phyloP scores from a whole-genome alignment of 2,329 filamentous ascomycete genomes.

The Seiridium unicorne region DNA sequence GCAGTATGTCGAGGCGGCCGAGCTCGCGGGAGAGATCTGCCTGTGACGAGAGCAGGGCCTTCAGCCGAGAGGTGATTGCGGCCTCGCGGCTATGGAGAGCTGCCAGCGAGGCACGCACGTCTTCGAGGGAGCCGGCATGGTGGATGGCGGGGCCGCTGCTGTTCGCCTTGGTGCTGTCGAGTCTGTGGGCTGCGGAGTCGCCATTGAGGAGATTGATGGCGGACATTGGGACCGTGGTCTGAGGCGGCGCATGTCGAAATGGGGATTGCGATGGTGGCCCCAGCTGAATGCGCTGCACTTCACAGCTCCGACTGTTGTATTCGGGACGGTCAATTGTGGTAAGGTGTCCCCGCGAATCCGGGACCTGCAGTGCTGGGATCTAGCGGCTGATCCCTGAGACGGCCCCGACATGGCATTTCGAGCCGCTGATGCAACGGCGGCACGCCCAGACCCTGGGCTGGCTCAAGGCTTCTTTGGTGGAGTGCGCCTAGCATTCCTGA shows the following conservation, averaged over 20 bases:
- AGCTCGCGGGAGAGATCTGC: conserved; percentile 85
- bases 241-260: conserved; percentile 27
- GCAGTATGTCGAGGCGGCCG: conserved; percentile 81
- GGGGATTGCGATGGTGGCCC: not conserved
- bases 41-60: conserved; percentile 77
- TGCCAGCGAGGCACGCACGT: conserved; percentile 76
- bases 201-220: conserved; percentile 31
- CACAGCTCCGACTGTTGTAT: not conserved
- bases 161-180: conserved; percentile 19
- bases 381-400: conserved; percentile 10
- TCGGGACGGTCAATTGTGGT: not conserved
- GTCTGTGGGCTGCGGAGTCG: conserved; percentile 21
- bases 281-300: not conserved
- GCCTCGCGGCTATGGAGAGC: conserved; percentile 75
- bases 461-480: not conserved
- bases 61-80: conserved; percentile 69
- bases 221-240: conserved; percentile 30
- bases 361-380: not conserved
- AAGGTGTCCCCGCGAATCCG: not conserved
- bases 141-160: conserved; percentile 46
- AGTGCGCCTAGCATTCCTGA: not conserved
- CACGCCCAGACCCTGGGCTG: not conserved
- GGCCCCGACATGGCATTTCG: not conserved
- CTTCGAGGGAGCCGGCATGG: conserved; percentile 71
- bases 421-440: not conserved